phyloP scores from a whole-genome alignment of 2,329 filamentous ascomycete genomes.

The Grosmannia serpens region DNA sequence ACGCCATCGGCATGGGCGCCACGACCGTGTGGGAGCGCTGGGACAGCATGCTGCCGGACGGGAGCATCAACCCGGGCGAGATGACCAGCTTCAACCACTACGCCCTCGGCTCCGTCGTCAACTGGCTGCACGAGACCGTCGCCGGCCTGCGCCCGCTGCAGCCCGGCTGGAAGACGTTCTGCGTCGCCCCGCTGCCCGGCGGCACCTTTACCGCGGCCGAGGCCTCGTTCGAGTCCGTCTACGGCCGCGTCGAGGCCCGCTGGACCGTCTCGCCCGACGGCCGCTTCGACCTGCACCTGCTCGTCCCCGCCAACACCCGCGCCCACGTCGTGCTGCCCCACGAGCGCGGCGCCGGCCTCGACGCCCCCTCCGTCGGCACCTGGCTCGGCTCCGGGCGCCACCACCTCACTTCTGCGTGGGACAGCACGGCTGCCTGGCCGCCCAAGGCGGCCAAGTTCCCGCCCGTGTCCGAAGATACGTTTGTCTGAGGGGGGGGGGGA shows the following conservation, averaged over 20 bases:
- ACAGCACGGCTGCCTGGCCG: constrained; percentile 6
- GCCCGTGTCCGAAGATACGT: neutral
- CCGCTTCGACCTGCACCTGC: constrained; percentile 5
- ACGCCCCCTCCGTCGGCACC: neutral
- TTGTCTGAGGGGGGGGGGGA: neutral
- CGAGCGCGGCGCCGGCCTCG: neutral
- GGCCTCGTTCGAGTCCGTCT: constrained; percentile 19
- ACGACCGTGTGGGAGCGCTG: constrained; percentile 31
- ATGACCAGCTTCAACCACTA: constrained; percentile 33
- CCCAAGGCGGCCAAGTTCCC: neutral
- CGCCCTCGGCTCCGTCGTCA: constrained; percentile 25
- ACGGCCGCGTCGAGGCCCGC: constrained; percentile 18
- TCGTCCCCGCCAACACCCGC: constrained; percentile 10
- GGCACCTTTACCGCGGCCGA: constrained; percentile 13
- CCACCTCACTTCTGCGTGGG: constrained; percentile 3
- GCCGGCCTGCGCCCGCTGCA: constrained; percentile 18
- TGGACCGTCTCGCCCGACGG: constrained; percentile 16
- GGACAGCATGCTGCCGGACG: constrained; percentile 26
- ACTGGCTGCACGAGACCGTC: constrained; percentile 25
- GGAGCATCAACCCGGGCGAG: constrained; percentile 23
- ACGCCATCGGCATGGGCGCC: constrained; percentile 25
- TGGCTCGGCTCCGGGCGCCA: constrained; percentile 10
- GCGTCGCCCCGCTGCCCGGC: constrained; percentile 19
- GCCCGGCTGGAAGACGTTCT: constrained; percentile 20
- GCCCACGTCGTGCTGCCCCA: constrained; percentile 9